These are phyloP conservation scores for Punica granatum DNA, from an alignment of 345 rosid species.

Conservation along the genomic window DNA sequence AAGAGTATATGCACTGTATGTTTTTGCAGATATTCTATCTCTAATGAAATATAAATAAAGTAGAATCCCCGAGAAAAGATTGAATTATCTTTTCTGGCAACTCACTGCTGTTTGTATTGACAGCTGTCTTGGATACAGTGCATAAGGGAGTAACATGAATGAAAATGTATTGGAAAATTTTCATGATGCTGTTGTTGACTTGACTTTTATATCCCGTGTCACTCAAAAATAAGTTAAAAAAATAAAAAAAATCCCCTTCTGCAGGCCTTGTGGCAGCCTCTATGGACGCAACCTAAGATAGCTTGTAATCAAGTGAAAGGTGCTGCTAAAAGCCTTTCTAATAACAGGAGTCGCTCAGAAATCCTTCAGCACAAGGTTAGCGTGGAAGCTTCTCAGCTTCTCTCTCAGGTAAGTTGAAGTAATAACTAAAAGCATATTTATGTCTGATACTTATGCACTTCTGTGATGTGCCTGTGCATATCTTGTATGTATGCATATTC, in stretches of 20 bases:
- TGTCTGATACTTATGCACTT: not conserved
- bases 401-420: slow-evolving; percentile 58
- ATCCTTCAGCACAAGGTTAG: slow-evolving; percentile 62
- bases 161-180: not conserved
- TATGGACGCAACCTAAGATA: slow-evolving; percentile 67
- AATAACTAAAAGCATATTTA: not conserved
- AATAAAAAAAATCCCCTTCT: not conserved
- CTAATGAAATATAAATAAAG: not conserved
- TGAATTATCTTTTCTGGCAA: not conserved
- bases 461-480: slow-evolving; percentile 3
- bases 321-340: slow-evolving; percentile 23
- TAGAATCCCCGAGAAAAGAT: not conserved
- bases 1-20: not conserved
- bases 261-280: slow-evolving; percentile 95
- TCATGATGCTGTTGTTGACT: not conserved
- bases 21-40: not conserved
- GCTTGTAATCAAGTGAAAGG: slow-evolving; percentile 44
- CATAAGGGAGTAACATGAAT: not conserved
- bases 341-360: slow-evolving; percentile 50
- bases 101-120: not conserved
- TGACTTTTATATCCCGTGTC: not conserved
- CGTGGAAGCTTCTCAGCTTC: slow-evolving; percentile 75
- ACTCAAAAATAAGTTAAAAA: not conserved
- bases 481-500: not conserved
- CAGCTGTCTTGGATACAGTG: not conserved